Percentiles rank a stretch among this genome's conserved stretches.
These are phyloP conservation scores for Boletus coffeatus DNA, from an alignment of 1,284 basidiomycete species.

Conservation along the genomic window DNA sequence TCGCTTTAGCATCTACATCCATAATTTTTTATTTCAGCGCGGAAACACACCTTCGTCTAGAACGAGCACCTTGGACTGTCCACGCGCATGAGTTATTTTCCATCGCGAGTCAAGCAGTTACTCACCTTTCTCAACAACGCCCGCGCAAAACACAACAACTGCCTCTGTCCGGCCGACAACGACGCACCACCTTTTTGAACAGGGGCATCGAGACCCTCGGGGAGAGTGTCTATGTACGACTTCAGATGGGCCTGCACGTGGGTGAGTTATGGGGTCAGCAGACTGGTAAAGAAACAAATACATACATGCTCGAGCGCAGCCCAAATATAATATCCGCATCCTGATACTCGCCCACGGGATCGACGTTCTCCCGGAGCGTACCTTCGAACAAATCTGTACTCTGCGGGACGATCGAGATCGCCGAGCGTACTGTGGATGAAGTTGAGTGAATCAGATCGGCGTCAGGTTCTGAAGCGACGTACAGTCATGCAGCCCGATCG, in stretches of 20 bases:
- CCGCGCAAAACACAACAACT: slow-evolving; percentile 79
- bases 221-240: slow-evolving; percentile 66
- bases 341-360: slow-evolving; percentile 64
- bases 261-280: background rate
- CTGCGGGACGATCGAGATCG: slow-evolving; percentile 90
- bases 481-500: slow-evolving; percentile 80
- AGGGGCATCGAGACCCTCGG: slow-evolving; percentile 70
- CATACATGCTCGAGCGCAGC: slow-evolving; percentile 67
- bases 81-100: background rate
- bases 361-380: slow-evolving; percentile 80
- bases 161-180: slow-evolving; percentile 80
- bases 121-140: slow-evolving; percentile 65
- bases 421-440: slow-evolving; percentile 50
- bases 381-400: slow-evolving; percentile 81
- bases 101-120: background rate
- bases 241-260: slow-evolving; percentile 51
- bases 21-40: background rate
- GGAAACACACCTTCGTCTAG: slow-evolving; percentile 65
- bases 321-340: slow-evolving; percentile 87
- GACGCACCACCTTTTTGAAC: slow-evolving; percentile 82
- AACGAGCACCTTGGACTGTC: slow-evolving; percentile 76
- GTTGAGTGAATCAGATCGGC: background rate
- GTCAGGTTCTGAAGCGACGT: slow-evolving; percentile 24
- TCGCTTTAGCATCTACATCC: background rate
- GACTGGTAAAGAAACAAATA: slow-evolving; percentile 8